These are phyloP conservation scores for Helichrysum umbraculigerum DNA, from an alignment of 129 eudicot genomes.

Conservation along the genomic window DNA sequence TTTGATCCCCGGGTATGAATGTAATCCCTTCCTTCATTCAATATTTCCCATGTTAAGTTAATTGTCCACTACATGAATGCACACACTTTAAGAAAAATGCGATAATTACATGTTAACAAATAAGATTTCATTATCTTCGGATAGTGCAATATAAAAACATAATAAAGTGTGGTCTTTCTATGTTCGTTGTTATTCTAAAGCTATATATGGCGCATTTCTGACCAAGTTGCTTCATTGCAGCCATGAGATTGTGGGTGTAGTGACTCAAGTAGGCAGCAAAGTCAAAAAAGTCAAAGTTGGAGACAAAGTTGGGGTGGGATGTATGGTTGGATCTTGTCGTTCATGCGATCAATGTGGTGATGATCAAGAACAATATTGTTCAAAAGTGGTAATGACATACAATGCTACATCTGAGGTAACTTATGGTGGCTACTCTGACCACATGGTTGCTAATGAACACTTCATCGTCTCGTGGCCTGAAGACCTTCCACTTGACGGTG, in stretches of 20 bases:
- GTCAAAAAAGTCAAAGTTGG: slow-evolving; percentile 58
- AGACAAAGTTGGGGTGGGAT: slow-evolving; percentile 59
- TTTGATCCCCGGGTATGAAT: slow-evolving; percentile 55
- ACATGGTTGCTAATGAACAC: slow-evolving; percentile 49
- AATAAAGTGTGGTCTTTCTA: not conserved
- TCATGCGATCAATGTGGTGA: slow-evolving; percentile 44
- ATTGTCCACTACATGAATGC: too few species aligned
- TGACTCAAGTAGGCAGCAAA: slow-evolving; percentile 51
- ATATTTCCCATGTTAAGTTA: too few species aligned
- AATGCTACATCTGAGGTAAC: slow-evolving; percentile 30
- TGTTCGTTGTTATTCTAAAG: not conserved
- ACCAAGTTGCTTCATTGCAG: slow-evolving; percentile 32
- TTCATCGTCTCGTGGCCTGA: slow-evolving; percentile 50
- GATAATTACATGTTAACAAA: too few species aligned
- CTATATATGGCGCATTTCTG: not conserved
- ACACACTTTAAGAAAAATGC: too few species aligned
- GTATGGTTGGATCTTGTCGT: slow-evolving; percentile 54
- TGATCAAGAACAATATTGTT: slow-evolving; percentile 55
- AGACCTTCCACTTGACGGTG: slow-evolving; percentile 48
- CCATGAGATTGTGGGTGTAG: slow-evolving; percentile 65
- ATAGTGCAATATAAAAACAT: too few species aligned
- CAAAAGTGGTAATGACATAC: slow-evolving; percentile 38
- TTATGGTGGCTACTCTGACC: slow-evolving; percentile 60
- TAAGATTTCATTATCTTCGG: too few species aligned
- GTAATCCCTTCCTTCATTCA: not conserved